phyloP scores from a whole-genome alignment of 345 rosid species.

The Camelina laxa region DNA sequence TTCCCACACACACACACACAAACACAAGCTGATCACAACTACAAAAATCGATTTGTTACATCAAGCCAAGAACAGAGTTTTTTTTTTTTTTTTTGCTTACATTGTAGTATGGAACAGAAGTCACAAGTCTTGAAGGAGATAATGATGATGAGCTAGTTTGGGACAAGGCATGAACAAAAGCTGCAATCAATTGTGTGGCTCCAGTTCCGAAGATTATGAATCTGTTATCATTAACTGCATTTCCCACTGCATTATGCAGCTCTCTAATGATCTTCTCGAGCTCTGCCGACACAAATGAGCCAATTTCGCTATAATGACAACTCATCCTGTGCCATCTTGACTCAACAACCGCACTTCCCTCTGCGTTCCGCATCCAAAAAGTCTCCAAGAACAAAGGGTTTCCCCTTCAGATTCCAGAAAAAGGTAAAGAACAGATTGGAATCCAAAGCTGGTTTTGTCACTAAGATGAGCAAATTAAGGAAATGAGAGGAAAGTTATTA shows the following conservation, averaged over 20 bases:
- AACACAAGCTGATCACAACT: neutral
- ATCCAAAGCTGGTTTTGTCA: neutral
- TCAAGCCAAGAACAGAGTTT: neutral
- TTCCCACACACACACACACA: constrained; percentile 4
- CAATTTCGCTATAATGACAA: neutral
- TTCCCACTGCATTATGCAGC: constrained; percentile 56
- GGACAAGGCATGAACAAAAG: constrained; percentile 67
- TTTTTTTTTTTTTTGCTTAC: constrained; percentile 45
- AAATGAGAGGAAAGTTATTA: constrained; percentile 19
- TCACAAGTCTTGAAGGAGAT: constrained; percentile 51
- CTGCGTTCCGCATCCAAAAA: constrained; percentile 28
- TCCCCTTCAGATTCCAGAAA: neutral
- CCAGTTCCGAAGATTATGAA: constrained; percentile 62
- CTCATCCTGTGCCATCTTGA: constrained; percentile 30
- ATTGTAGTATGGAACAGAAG: constrained; percentile 60
- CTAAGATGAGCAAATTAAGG: neutral
- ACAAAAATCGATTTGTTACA: neutral
- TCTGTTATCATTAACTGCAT: constrained; percentile 56
- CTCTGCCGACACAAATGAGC: constrained; percentile 12
- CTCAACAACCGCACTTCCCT: constrained; percentile 17
- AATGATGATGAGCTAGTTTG: constrained; percentile 47
- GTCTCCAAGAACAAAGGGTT: constrained; percentile 34
- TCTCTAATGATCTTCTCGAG: constrained; percentile 54
- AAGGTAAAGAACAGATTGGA: neutral
- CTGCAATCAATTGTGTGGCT: constrained; percentile 67